Evolutionary conservation across 2,329 filamentous ascomycete species (phyloP), one percentile per base, ranked within the genome.

Genomic region (Colletotrichum abscissum): DNA sequence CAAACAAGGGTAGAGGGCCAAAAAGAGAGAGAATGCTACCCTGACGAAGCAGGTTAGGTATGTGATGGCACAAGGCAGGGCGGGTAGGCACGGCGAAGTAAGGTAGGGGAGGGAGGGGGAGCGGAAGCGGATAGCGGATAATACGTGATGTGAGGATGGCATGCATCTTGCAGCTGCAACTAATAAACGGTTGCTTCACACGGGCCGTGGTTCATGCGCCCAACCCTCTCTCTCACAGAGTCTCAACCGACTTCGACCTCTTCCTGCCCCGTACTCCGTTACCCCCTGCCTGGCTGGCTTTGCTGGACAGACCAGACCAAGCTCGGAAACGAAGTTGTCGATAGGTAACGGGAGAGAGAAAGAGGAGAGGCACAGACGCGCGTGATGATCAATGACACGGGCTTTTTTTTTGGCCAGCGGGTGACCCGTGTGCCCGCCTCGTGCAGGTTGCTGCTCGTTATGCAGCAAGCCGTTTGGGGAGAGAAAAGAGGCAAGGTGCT

Each of bases 101-200:
- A 42, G 12, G 38, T 42, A 42, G 5, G 38, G 38, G 1, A 42
- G 38, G 38, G 38, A 26, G 12, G 38, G 38, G 14, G 4, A 16
- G 35, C 35, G 35, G 38, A 42, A 56, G 26, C n/a, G 56, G 57
- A 26, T 16, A 55, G n/a, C 22, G 52, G 19, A 55, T 54, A 30
- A 42, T n/a, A 65, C 54, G 68, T 56, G 52, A 74, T 65, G 65
- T 73, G 69, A 65, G 73, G 58, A 75, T 75, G 73, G 73, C 73
- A 73, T 74, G 73, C 73, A 67, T 73, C 66, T 49, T 69, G 70
- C 72, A 69, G 63, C 64, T 74, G 72, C 69, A 74, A 63, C 64
- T 72, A 63, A 68, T 46, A 59, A 54, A 54, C 67, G 67, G 33
- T 46, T 46, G 55, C 46, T 73, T 49, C 66, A 69, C 70, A 70